phyloP scores from a whole-genome alignment of 2,329 filamentous ascomycete genomes.

The Verticillium zaregamsianum region DNA sequence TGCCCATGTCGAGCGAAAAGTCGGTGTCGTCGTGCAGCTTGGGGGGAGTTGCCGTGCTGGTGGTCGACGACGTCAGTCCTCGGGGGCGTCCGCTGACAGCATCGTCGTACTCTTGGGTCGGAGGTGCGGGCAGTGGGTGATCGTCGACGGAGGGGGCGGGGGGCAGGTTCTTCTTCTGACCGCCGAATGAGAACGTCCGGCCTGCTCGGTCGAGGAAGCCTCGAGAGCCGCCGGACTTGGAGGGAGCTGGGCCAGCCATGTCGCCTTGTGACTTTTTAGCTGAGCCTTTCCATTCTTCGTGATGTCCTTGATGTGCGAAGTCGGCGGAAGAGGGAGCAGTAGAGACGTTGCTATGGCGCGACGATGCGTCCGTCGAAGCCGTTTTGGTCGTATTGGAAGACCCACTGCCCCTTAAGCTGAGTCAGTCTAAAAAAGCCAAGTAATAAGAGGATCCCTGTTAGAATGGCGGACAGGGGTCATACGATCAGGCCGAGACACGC shows the following conservation, averaged over 20 bases:
- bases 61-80: constrained; percentile 50
- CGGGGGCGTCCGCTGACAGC: constrained; percentile 33
- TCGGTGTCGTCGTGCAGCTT: constrained; percentile 39
- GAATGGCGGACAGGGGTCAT: constrained; percentile 5
- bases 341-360: constrained; percentile 58
- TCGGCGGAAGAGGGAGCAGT: constrained; percentile 57
- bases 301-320: constrained; percentile 24
- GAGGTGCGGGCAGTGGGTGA: constrained; percentile 28
- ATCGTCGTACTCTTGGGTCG: constrained; percentile 24
- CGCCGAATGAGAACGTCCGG: constrained; percentile 57
- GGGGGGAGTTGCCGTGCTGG: constrained; percentile 48
- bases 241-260: constrained; percentile 33
- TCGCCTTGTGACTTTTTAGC: constrained; percentile 34
- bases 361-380: constrained; percentile 56
- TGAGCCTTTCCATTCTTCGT: constrained; percentile 34
- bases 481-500: constrained; percentile 5
- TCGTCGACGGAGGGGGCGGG: constrained; percentile 33
- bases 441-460: constrained; percentile 5
- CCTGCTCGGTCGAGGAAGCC: constrained; percentile 53
- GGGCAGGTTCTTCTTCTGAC: constrained; percentile 44
- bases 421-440: constrained; percentile 24
- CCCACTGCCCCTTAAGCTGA: constrained; percentile 49
- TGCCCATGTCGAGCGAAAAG: constrained; percentile 48
- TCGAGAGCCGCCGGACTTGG: constrained; percentile 37
- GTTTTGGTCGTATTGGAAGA: constrained; percentile 59